Base-by-base conservation (phyloP, 2,329 filamentous ascomycete genomes). In the Talaromyces amestolkiae region DNA sequence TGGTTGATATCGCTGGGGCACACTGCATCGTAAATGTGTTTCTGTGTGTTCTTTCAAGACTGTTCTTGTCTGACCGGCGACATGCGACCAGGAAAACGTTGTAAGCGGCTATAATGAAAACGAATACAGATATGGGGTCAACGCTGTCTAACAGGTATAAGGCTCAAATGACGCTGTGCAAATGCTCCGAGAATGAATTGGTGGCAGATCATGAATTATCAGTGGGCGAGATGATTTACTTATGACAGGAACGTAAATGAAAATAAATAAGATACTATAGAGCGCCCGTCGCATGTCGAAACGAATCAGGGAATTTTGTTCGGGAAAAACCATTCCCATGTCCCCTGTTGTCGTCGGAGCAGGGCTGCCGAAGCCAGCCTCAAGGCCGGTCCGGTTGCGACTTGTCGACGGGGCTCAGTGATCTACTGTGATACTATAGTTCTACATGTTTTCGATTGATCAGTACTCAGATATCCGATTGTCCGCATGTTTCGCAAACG, bases 1-100 rank as follows among this genome's bases (percentile, higher is more conserved):
- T 90, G 68, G 89, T 89, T 64, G 87, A 87, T 72, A 93, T 92
- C 53, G 85, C 89, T 68, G 88, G 84, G 1, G 39, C 47, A 35
- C 64, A 65, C 51, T 53, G 49, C 58, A 61, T 61, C 10, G 24
- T 62, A 1, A 33, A 2, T 17, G 8, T n/a, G 2, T 31, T 41
- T 24, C 6, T 9, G 11, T 51, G 6, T 41, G 17, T 22, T 37
- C 15, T 41, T 49, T 49, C 19, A 8, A 13, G 2, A 2, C 15
- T 27, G 19, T n/a, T 17, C 27, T 60, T 35, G 9, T 11, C 19
- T 22, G 51, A 11, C 15, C 17, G 9, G 49, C 8, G 27, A 11
- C n/a, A 11, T 19, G 31, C 51, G 10, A 22, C 10, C 31, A 54
- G 27, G 3, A 13, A 35, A 13, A 54, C 3, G 27, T 19, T 54